Evolutionary conservation across 2,329 filamentous ascomycete genomes (phyloP), one percentile per base, ranked within the genome.

Genomic region (Rugonectria rugulosa): DNA sequence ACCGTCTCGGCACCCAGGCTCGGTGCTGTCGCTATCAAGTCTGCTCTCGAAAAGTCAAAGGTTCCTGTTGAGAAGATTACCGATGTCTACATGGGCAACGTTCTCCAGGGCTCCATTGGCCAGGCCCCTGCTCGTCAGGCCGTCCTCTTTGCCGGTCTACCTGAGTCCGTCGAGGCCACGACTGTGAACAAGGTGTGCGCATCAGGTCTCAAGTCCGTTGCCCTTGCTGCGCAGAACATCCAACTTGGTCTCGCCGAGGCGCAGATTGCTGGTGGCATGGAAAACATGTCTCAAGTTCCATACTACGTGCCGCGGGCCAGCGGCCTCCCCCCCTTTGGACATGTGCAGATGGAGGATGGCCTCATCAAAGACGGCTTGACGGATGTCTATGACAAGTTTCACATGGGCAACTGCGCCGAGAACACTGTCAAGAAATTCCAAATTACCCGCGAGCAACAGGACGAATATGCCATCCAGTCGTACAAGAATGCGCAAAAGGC

Each of bases 101-200:
- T 98, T 9, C 83, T 98, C 34, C 88, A 92, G 73, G 94, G 83
- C 38, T 85, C 84, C 15, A 84, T 95, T 6, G 95, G 95, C 40
- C 95, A 99, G 77, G 86, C 95, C 1, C 95, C 95, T 2, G 94
- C 95, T 19, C 87, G 95, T 43, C 95, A 99, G 78, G 95, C 95
- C 10, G 80, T 86, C 62, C 89, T 98, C 57, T 94, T 96, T 70
- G 92, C 95, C 4, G 93, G 93, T 2, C 85, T 98, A 4, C 83
- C 92, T 9, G 79, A 87, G n/a, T 86, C 82, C 6, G 84, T 96
- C 53, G 95, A 99, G 77, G 90, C 93, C 29, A 88, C 89, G 45
- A 98, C 95, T 14, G 88, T 99, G 75, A 99, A 99, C 82, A 99
- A 99, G 78, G 95, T 99, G 57, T 99, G 95, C 79, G 90, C 95